A percentile compares a stretch with the other conserved stretches of the same genome.
Conservation (phyloP, 2,329 filamentous ascomycete species). For the Didymella pomorum region DNA sequence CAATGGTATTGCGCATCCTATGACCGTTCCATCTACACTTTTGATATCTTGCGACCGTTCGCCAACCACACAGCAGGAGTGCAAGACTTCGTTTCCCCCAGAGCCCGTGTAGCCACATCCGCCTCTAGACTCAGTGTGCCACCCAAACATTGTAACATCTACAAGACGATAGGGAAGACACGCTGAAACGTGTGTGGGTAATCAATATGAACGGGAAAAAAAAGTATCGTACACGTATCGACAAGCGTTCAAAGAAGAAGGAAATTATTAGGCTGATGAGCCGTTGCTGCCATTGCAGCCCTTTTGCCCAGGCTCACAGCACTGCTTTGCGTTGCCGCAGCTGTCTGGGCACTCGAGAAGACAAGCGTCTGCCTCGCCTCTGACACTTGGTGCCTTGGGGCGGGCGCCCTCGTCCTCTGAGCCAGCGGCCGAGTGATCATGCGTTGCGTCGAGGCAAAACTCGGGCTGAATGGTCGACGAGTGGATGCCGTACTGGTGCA, state of each 20-base stretch:
- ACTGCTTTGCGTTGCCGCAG: constrained; percentile 53
- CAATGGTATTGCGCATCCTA: constrained; percentile 1
- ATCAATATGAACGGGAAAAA: neutral
- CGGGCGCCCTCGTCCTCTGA: constrained; percentile 42
- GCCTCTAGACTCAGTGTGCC: neutral
- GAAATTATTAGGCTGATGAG: constrained; percentile 23
- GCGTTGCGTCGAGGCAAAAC: constrained; percentile 61
- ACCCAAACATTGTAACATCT: neutral
- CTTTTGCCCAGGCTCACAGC: constrained; percentile 49
- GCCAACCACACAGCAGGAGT: neutral
- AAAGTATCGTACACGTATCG: constrained; percentile 23
- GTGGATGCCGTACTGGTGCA: constrained; percentile 96
- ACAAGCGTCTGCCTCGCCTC: constrained; percentile 49
- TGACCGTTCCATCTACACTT: constrained; percentile 3
- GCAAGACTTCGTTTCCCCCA: neutral
- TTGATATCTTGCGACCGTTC: neutral
- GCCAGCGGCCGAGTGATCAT: constrained; percentile 52
- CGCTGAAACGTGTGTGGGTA: constrained; percentile 5
- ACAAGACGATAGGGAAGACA: constrained; percentile 11
- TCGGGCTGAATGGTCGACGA: constrained; percentile 97
- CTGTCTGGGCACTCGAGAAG: constrained; percentile 55
- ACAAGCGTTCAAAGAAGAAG: constrained; percentile 1
- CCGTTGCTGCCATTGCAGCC: constrained; percentile 31
- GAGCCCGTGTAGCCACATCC: neutral
- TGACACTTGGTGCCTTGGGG: constrained; percentile 50